Conservation (phyloP, 768 basidiomycete species). For the Tricholoma sp. region DNA sequence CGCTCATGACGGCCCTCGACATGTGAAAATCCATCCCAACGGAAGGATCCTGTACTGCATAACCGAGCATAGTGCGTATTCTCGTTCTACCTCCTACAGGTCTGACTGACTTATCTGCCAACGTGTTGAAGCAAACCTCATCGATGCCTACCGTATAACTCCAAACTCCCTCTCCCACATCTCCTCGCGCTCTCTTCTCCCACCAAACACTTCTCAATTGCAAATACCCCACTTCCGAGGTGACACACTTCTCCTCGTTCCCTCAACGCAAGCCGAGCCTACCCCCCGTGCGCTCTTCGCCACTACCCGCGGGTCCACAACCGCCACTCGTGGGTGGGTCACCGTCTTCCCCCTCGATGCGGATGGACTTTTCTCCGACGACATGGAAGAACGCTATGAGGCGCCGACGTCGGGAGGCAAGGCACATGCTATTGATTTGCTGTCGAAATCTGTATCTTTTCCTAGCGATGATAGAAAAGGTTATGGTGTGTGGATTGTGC, state of each 20-base stretch:
- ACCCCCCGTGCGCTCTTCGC: slow-evolving; percentile 37
- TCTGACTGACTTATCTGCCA: not conserved
- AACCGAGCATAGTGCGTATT: slow-evolving; percentile 41
- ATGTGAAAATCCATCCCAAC: slow-evolving; percentile 49
- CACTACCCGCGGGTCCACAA: slow-evolving; percentile 40
- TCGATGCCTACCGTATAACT: slow-evolving; percentile 40
- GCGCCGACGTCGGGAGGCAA: slow-evolving; percentile 46
- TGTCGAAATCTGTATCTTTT: slow-evolving; percentile 21
- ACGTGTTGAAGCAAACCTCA: slow-evolving; percentile 35
- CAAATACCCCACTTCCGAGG: slow-evolving; percentile 29
- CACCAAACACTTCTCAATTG: slow-evolving; percentile 11
- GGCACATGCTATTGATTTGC: slow-evolving; percentile 46
- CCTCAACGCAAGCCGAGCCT: slow-evolving; percentile 29
- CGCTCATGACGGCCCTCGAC: slow-evolving; percentile 44
- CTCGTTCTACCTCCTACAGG: not conserved
- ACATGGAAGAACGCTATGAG: slow-evolving; percentile 30
- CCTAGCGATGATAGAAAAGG: slow-evolving; percentile 3
- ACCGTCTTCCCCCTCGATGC: slow-evolving; percentile 36
- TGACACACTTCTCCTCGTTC: slow-evolving; percentile 41
- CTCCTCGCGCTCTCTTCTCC: slow-evolving; percentile 30
- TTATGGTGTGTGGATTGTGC: slow-evolving; percentile 39
- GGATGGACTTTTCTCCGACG: slow-evolving; percentile 29
- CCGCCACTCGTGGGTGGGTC: slow-evolving; percentile 36
- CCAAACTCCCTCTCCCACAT: slow-evolving; percentile 23
- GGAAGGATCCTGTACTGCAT: slow-evolving; percentile 46